phyloP scores from a whole-genome alignment of 805 yeast species.

The Starmerella apis region DNA sequence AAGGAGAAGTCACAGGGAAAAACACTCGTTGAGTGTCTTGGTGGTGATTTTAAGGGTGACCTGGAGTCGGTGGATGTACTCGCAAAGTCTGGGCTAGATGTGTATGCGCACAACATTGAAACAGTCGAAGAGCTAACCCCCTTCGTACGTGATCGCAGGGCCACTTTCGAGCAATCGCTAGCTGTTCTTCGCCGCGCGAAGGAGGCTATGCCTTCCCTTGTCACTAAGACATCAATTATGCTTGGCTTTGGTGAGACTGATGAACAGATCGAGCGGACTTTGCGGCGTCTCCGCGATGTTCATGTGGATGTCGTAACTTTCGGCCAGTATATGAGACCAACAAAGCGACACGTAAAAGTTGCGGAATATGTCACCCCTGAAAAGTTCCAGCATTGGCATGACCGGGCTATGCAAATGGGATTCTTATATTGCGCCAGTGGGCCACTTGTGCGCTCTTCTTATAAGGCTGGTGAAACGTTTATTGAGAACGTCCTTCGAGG shows the following conservation, averaged over 20 bases:
- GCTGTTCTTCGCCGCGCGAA: conserved; percentile 74
- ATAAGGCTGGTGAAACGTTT: conserved; percentile 96
- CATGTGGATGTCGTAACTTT: conserved; percentile 91
- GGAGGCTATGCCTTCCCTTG: conserved; percentile 54
- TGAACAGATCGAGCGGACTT: conserved; percentile 68
- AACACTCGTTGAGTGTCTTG: conserved; percentile 80
- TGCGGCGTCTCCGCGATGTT: conserved; percentile 62
- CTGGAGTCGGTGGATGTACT: conserved; percentile 64
- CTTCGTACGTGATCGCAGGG: conserved; percentile 89
- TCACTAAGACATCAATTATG: conserved; percentile 93
- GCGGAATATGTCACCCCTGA: conserved; percentile 91
- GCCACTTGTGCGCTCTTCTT: conserved; percentile 90
- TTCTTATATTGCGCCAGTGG: conserved; percentile 95
- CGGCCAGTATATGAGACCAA: conserved; percentile 99
- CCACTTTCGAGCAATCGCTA: conserved; percentile 83
- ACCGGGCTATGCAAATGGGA: conserved; percentile 73
- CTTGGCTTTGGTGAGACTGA: conserved; percentile 94
- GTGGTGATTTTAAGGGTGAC: conserved; percentile 94
- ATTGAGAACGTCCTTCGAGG: conserved; percentile 71
- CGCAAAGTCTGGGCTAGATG: conserved; percentile 84
- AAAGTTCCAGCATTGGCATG: conserved; percentile 88
- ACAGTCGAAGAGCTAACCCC: conserved; percentile 95
- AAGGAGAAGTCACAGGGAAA: conserved; percentile 78
- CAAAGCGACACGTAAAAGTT: conserved; percentile 96
- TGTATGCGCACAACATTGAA: conserved; percentile 92